These are phyloP conservation scores for Pyrus betulifolia DNA, from an alignment of 306 rosid genomes.

Conservation along the genomic window DNA sequence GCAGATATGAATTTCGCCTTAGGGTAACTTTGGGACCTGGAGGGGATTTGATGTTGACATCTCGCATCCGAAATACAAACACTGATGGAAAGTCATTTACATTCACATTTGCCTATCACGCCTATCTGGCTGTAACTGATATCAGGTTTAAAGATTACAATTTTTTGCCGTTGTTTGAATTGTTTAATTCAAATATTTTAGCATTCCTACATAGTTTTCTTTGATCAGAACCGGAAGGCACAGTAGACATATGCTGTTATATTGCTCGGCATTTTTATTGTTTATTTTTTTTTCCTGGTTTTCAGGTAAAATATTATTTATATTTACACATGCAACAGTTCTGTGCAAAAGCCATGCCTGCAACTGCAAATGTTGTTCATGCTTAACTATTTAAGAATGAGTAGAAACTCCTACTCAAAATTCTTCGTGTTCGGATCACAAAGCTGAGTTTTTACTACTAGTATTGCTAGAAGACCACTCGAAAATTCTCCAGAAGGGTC, in stretches of 20 bases:
- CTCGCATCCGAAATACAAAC: slow-evolving; percentile 71
- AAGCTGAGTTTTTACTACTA: slow-evolving; percentile 1
- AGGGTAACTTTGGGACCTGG: slow-evolving; percentile 58
- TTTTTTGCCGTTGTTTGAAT: not conserved
- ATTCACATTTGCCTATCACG: slow-evolving; percentile 68
- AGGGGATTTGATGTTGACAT: slow-evolving; percentile 64
- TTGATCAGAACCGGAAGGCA: not conserved
- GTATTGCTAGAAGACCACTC: slow-evolving; percentile 42
- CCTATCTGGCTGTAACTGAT: slow-evolving; percentile 56
- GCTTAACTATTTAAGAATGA: no score
- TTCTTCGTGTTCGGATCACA: no score
- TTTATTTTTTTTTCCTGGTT: not conserved
- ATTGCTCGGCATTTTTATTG: not conserved
- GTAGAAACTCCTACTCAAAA: no score
- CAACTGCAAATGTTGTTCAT: no score
- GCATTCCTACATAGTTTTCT: not conserved
- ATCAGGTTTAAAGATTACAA: slow-evolving; percentile 39
- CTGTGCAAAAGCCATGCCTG: not conserved
- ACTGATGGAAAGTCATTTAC: slow-evolving; percentile 61
- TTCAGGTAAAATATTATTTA: not conserved
- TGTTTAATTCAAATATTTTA: not conserved
- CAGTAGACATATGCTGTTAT: not conserved
- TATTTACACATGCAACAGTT: slow-evolving; percentile 9
- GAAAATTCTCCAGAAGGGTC: slow-evolving; percentile 54
- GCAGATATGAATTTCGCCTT: slow-evolving; percentile 68